A percentile compares a stretch with the other conserved stretches of the same genome.
Evolutionary conservation across 2,329 filamentous ascomycete species (phyloP).

Genomic region (Epichloe sibirici): DNA sequence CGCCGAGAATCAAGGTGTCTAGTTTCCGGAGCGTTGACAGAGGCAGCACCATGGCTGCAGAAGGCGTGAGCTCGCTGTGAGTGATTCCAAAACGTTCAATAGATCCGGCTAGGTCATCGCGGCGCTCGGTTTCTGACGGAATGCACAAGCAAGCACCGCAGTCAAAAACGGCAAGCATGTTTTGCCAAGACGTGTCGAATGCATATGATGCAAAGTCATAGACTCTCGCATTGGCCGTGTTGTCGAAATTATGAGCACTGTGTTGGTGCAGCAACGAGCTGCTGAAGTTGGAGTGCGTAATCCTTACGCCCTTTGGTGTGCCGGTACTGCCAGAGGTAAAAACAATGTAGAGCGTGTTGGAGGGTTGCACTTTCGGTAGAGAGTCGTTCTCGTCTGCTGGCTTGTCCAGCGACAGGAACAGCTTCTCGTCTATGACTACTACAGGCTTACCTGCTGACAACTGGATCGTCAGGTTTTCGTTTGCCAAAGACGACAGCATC

Average conservation of each 20-base stretch:
- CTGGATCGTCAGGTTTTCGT: constrained; percentile 3
- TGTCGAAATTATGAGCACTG: constrained; percentile 5
- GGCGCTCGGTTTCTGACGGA: constrained; percentile 8
- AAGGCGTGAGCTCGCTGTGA: constrained; percentile 1
- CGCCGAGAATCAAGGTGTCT: constrained; percentile 4
- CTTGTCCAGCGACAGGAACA: not conserved
- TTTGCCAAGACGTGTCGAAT: constrained; percentile 11
- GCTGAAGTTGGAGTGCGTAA: constrained; percentile 11
- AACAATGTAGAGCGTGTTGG: constrained; percentile 22
- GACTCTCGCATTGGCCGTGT: constrained; percentile 7
- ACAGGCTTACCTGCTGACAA: not conserved
- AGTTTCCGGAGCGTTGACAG: not conserved
- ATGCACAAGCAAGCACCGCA: constrained; percentile 12
- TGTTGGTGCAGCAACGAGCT: constrained; percentile 7
- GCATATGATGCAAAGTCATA: constrained; percentile 14
- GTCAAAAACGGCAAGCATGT: constrained; percentile 10
- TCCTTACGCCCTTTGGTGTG: constrained; percentile 36
- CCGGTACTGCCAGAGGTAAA: constrained; percentile 40
- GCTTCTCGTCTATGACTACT: constrained; percentile 1
- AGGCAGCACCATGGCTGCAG: constrained; percentile 1
- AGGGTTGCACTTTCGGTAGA: constrained; percentile 7
- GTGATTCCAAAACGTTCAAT: constrained; percentile 1
- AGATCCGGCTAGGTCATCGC: constrained; percentile 1
- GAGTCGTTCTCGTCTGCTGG: not conserved
- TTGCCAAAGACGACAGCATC: constrained; percentile 10